A percentile compares a stretch with the other conserved stretches of the same genome.
phyloP scores from a whole-genome alignment of 768 basidiomycete genomes.

The Tubosaeta brunneosetosa region DNA sequence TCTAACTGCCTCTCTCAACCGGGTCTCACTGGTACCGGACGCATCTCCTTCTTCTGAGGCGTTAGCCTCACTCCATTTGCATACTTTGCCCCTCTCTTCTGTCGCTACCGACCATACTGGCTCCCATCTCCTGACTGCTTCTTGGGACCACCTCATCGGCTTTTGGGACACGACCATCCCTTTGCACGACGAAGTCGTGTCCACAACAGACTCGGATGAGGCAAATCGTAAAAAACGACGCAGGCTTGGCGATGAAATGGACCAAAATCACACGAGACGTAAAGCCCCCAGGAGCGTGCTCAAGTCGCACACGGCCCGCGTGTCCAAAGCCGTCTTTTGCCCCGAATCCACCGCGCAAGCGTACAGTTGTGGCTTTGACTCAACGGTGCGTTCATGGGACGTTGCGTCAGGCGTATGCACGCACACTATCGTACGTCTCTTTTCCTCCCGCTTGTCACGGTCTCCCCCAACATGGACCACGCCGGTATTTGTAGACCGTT shows the following conservation, averaged over 20 bases:
- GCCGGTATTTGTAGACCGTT: constrained; percentile 41
- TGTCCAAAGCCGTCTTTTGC: constrained; percentile 68
- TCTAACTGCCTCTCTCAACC: constrained; percentile 58
- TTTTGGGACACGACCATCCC: constrained; percentile 72
- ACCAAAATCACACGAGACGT: constrained; percentile 36
- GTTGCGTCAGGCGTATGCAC: constrained; percentile 69
- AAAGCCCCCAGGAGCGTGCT: constrained; percentile 72
- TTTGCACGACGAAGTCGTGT: constrained; percentile 53
- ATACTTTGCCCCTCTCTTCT: constrained; percentile 76
- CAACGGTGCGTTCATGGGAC: constrained; percentile 87
- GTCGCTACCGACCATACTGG: constrained; percentile 53
- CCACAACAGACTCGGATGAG: not conserved
- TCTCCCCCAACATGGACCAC: not conserved
- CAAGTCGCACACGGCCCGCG: constrained; percentile 77
- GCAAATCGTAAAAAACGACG: constrained; percentile 57
- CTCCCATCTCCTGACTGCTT: constrained; percentile 69
- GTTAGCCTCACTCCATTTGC: constrained; percentile 74
- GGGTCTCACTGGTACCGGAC: constrained; percentile 10
- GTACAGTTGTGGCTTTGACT: constrained; percentile 84
- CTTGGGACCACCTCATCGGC: constrained; percentile 85
- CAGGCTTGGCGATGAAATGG: constrained; percentile 39
- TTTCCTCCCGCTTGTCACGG: not conserved
- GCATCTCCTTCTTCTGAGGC: constrained; percentile 16
- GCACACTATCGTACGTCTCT: constrained; percentile 53
- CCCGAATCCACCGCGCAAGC: constrained; percentile 39